These are phyloP conservation scores for Monosporascus cannonballus DNA, from an alignment of 2,329 filamentous ascomycete species.

Conservation along the genomic window DNA sequence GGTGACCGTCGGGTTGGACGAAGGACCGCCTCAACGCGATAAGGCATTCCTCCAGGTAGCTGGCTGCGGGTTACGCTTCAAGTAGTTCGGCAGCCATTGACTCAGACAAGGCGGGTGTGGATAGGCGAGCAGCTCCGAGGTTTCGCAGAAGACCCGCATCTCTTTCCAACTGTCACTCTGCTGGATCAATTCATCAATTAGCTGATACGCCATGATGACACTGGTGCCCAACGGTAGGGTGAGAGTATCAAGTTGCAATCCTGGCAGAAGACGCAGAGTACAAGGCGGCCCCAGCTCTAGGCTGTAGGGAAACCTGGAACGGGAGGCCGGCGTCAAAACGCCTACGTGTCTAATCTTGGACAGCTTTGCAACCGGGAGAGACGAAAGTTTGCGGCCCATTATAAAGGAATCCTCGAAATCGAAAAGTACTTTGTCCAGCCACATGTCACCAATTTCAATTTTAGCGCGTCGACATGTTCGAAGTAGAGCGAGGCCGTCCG, in stretches of 20 bases:
- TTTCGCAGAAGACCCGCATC: not conserved
- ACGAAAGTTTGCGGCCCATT: not conserved
- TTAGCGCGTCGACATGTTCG: not conserved
- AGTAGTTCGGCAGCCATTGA: not conserved
- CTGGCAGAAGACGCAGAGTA: not conserved
- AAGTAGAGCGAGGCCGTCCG: not conserved
- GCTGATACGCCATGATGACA: not conserved
- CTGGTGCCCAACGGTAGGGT: not conserved
- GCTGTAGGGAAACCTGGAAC: not conserved
- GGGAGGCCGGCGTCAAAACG: not conserved
- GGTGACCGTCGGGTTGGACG: not conserved
- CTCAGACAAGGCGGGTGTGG: not conserved
- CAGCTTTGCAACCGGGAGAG: not conserved
- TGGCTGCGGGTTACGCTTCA: not conserved
- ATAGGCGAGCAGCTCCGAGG: not conserved
- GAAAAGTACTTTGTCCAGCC: not conserved
- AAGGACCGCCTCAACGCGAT: not conserved
- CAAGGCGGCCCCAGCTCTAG: not conserved
- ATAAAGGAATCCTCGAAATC: not conserved
- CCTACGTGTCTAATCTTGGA: not conserved
- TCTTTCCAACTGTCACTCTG: not conserved
- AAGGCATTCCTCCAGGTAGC: not conserved
- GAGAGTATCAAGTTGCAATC: not conserved
- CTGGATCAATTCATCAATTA: not conserved
- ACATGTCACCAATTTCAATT: not conserved